These are phyloP conservation scores for Fraxinus ornus DNA, from an alignment of 305 asterid genomes.

Conservation along the genomic window DNA sequence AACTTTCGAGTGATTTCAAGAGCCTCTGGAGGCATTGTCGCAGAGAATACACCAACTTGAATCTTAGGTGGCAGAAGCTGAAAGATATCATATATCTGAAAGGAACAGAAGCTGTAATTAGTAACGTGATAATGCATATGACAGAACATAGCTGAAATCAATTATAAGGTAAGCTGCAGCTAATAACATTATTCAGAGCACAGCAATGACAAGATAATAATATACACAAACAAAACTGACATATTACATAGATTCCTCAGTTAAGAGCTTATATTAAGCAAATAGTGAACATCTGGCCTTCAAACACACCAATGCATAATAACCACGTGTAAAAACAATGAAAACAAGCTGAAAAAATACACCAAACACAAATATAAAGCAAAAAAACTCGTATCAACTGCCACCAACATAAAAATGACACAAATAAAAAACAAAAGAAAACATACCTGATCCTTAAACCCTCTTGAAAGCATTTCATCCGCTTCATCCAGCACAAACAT, in stretches of 20 bases:
- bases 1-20: conserved; percentile 21
- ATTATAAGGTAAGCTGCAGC: neutral
- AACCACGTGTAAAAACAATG: neutral
- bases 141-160: neutral
- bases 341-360: neutral
- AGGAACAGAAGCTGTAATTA: neutral
- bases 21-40: conserved; percentile 21
- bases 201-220: neutral
- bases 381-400: neutral
- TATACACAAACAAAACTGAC: neutral
- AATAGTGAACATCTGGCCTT: neutral
- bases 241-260: neutral
- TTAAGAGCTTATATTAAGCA: neutral
- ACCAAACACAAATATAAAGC: neutral
- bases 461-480: conserved; percentile 23
- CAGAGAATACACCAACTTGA: conserved; percentile 22
- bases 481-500: conserved; percentile 26
- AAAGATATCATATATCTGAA: conserved; percentile 19
- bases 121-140: neutral
- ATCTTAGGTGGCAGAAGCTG: conserved; percentile 20
- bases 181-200: neutral
- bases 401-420: neutral
- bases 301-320: neutral
- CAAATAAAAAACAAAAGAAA: neutral
- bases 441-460: conserved; percentile 21